Evolutionary conservation across 140 eudicot genomes (phyloP), one percentile per base, ranked within the genome.

Genomic region (Ambrosia hybrid): DNA sequence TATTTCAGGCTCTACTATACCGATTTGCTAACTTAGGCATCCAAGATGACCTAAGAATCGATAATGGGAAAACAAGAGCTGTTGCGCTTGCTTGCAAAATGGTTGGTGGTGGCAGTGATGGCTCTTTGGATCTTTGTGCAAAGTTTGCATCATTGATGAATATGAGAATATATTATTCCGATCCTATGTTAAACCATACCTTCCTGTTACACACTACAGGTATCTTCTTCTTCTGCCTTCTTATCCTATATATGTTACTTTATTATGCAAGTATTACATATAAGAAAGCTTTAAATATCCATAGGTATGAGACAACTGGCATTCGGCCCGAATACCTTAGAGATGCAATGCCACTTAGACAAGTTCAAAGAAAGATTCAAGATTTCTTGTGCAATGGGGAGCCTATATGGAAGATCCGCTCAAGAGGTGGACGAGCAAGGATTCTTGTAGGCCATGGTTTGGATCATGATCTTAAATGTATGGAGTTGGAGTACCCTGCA

Each of bases 21-120:
- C 93, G 90, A 71, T 88, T 94, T 88, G 94, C 96, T 62, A 90
- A 79, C 87, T 60, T 90, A 81, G 96, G 97, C 33, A 83, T 86
- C 65, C 85, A 76, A 41, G 97, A 94, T 72, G 92, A 90, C 17
- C 60, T 84, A 58, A 90, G 90, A 85, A 90, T 79, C 15, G 96
- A 86, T 68, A 84, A 74, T 6, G 79, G 80, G 59, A 80, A 84
- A 75, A 71, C 83, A 65, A 77, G 75, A 80, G 92, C 80, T 62
- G 92, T 95, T 56, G 85, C 99, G 39, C 87, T 95, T 63, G 96
- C 90, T 14, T 91, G 99, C 88, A 89, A 91, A 82, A 95, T 88
- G 97, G 99, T 95, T 48, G 99, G 99, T 16, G 99, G 99, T 38
- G 99, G 99, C 16, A 94, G 95, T 75, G 97, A 95, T 76, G 99